Evolutionary conservation across 441 rosid genomes (phyloP), one percentile per base, ranked within the genome.

Genomic region (Biscutella auriculata): DNA sequence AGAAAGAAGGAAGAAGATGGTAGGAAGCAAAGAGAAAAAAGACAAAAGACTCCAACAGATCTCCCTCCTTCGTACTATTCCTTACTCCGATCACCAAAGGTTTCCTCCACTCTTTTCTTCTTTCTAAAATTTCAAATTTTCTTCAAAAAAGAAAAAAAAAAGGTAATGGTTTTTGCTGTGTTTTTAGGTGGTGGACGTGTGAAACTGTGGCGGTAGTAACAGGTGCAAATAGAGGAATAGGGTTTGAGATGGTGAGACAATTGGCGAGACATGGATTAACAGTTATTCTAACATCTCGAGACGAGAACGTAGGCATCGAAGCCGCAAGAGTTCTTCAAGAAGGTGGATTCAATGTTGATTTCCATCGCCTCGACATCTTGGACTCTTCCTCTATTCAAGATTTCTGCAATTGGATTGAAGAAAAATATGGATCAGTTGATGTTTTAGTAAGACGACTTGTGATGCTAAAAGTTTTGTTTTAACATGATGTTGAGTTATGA

Each of bases 11-110:
- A 4, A 35, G 36, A 63, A 60, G 47, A 69, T 72, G 81, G 73
- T 72, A 13, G 80, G 79, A 27, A 74, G 71, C 61, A 77, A 72
- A 59, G 95, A 82, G 75, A 85, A 80, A 67, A 71, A 83, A 68
- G 97, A 91, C 27, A 77, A 82, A 47, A 76, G 95, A 62, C 86
- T 76, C 42, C 88, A 85, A 67, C 80, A 87, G 69, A 72, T 91
- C 50, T 84, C 98, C 28, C 96, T 85, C 57, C 91, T 88, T 52
- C 83, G 91, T 14, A 85, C 98, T 51, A 88, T 91, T 63, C 98
- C 96, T 7, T 92, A 88, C 45, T 81, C 98, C 25, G 95, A 88
- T 67, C 95, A 88, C 71, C 98, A 88, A 23, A 84, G 96, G 98
- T 87, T 37, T 54, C 29, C 15, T 7, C 2, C 25, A 27, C 8